phyloP scores from a whole-genome alignment of 768 basidiomycete genomes.

The Chalciporus pseudorubinellus region DNA sequence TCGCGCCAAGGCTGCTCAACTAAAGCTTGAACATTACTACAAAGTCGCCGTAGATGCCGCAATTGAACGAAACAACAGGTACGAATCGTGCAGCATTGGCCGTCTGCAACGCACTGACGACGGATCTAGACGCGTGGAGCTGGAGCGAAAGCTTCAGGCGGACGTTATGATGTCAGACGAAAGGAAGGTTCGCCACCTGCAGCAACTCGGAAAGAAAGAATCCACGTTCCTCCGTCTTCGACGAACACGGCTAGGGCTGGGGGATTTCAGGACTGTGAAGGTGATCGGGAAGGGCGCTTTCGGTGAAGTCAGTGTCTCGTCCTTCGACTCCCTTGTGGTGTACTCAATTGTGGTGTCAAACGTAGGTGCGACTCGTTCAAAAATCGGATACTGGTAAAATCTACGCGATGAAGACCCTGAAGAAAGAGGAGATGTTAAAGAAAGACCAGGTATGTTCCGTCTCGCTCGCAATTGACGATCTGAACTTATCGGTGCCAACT shows the following conservation, averaged over 20 bases:
- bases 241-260: slow-evolving; percentile 85
- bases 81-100: slow-evolving; percentile 10
- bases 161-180: slow-evolving; percentile 76
- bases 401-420: slow-evolving; percentile 97
- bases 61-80: slow-evolving; percentile 92
- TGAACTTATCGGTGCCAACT: background rate
- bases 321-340: background rate
- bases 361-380: slow-evolving; percentile 85
- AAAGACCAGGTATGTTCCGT: slow-evolving; percentile 80
- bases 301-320: slow-evolving; percentile 68
- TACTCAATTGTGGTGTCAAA: background rate
- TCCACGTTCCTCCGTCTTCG: slow-evolving; percentile 83
- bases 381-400: slow-evolving; percentile 97
- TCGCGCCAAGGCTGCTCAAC: slow-evolving; percentile 85
- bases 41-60: slow-evolving; percentile 95
- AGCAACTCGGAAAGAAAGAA: slow-evolving; percentile 84
- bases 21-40: slow-evolving; percentile 96
- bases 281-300: slow-evolving; percentile 99
- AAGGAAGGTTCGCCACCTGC: slow-evolving; percentile 79
- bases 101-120: slow-evolving; percentile 1
- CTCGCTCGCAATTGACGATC: background rate
- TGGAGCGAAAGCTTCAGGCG: slow-evolving; percentile 74
- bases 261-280: slow-evolving; percentile 95
- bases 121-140: slow-evolving; percentile 69
- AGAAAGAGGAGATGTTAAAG: slow-evolving; percentile 98